phyloP scores from a whole-genome alignment of 106 monocot genomes.

The Xerophyta viscosa region DNA sequence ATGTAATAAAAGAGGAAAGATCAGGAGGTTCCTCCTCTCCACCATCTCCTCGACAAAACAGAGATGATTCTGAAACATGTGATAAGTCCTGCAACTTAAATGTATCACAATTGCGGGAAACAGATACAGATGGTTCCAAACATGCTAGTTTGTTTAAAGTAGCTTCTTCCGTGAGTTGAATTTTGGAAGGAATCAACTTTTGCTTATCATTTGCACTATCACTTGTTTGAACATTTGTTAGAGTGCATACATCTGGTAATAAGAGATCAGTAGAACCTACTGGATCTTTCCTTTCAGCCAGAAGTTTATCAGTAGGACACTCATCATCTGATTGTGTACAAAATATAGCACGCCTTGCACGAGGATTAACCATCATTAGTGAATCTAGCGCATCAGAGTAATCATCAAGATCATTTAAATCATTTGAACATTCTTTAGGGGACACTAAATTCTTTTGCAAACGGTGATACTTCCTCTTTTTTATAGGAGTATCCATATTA shows the following conservation, averaged over 20 bases:
- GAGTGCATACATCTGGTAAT: constrained; percentile 7
- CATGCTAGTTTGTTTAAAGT: background rate
- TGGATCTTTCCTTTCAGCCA: background rate
- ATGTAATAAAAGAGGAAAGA: background rate
- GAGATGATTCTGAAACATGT: constrained; percentile 59
- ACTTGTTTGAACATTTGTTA: constrained; percentile 5
- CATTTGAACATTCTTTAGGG: constrained; percentile 24
- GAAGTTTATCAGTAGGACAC: constrained; percentile 14
- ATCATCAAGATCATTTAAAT: constrained; percentile 25
- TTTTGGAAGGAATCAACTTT: background rate
- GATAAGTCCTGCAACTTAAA: constrained; percentile 36
- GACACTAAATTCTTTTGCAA: constrained; percentile 19
- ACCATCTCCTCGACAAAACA: constrained; percentile 22
- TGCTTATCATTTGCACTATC: constrained; percentile 1
- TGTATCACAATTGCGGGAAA: constrained; percentile 44
- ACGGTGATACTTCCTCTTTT: constrained; percentile 24
- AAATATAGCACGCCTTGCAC: constrained; percentile 38
- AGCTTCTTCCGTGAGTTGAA: background rate
- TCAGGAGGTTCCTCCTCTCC: constrained; percentile 9
- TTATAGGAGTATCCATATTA: constrained; percentile 9
- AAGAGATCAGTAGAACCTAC: background rate
- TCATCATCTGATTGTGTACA: constrained; percentile 69
- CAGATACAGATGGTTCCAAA: constrained; percentile 14
- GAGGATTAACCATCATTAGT: constrained; percentile 17
- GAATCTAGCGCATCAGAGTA: constrained; percentile 32